Evolutionary conservation across 257 asterid species (phyloP), one percentile per base, ranked within the genome.

Genomic region (Fraxinus excelsior): DNA sequence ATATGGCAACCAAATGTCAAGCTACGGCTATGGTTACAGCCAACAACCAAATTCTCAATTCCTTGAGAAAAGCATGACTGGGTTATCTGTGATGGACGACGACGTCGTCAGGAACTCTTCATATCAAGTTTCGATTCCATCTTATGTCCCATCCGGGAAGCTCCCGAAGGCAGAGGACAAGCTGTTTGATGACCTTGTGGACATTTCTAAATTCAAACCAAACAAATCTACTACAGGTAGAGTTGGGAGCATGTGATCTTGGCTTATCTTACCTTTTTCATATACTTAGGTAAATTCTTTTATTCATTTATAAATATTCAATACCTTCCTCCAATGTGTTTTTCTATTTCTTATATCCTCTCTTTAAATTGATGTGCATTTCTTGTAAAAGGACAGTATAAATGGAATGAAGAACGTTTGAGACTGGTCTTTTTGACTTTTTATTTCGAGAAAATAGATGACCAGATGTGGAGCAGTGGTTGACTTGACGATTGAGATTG

Each of bases 121-220:
- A 1, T 80, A 84, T 74, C 81, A 84, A 19, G 75, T 71, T 76
- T 70, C 91, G 16, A 67, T 83, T 37, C 78, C 98, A 29, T 86
- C 90, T 18, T 80, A 76, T 34, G 86, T 85, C 80, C 89, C 96
- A 10, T 73, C 96, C 44, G 93, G 84, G 34, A 91, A 82, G 84
- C 94, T 90, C 29, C 70, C 92, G 11, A 96, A 85, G 86, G 95
- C 98, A 7, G 91, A 88, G 84, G 92, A 88, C 78, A 88, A 88
- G 85, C 88, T 88, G 26, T 88, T 88, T 26, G 89, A 90, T 49
- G 92, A 88, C 77, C 92, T 88, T 31, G 90, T 88, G 14, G 92
- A 88, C 73, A 81, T 88, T 32, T 79, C 89, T 51, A 86, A 84
- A 75, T 88, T 88, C 82, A 88, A 84, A 76, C 83, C 84, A 5